phyloP scores from a whole-genome alignment of 2,329 filamentous ascomycete genomes.

The Niveomyces coronatus region DNA sequence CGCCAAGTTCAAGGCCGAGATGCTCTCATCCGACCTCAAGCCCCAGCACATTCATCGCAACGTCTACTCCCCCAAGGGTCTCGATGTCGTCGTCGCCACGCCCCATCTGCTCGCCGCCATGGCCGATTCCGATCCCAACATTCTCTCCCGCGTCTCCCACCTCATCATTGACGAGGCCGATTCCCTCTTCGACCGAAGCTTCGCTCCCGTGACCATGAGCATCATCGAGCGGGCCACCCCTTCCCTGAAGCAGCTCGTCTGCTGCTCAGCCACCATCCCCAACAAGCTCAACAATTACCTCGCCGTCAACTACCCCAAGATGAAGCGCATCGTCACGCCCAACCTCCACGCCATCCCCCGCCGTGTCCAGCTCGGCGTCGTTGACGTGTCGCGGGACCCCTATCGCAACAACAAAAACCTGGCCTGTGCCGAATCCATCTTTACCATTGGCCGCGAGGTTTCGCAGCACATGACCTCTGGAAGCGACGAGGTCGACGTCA shows the following conservation, averaged over 20 bases:
- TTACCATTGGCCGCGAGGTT: conserved; percentile 76
- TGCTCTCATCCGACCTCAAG: conserved; percentile 68
- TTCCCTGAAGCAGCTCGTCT: conserved; percentile 73
- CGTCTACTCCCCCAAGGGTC: conserved; percentile 68
- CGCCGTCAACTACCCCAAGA: conserved; percentile 70
- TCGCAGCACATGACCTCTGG: conserved; percentile 45
- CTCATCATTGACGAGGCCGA: conserved; percentile 93
- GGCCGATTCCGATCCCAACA: conserved; percentile 78
- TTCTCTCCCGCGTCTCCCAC: conserved; percentile 83
- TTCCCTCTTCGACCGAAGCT: conserved; percentile 88
- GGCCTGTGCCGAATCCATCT: conserved; percentile 90
- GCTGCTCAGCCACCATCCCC: conserved; percentile 95
- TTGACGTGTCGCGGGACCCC: conserved; percentile 85
- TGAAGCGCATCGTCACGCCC: conserved; percentile 80
- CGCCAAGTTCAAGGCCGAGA: conserved; percentile 75
- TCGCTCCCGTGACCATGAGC: conserved; percentile 68
- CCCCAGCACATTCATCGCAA: conserved; percentile 73
- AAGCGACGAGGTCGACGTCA: conserved; percentile 53
- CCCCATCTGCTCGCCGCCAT: conserved; percentile 85
- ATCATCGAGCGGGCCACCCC: conserved; percentile 76
- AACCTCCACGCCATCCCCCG: conserved; percentile 94
- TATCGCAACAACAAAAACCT: conserved; percentile 89
- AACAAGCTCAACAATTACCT: conserved; percentile 78
- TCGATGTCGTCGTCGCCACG: conserved; percentile 80
- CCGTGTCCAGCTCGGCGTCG: conserved; percentile 83